Evolutionary conservation across 83 land plant genomes (phyloP), one percentile per base, ranked within the genome.

Genomic region (Diphasiastrum complanatum): DNA sequence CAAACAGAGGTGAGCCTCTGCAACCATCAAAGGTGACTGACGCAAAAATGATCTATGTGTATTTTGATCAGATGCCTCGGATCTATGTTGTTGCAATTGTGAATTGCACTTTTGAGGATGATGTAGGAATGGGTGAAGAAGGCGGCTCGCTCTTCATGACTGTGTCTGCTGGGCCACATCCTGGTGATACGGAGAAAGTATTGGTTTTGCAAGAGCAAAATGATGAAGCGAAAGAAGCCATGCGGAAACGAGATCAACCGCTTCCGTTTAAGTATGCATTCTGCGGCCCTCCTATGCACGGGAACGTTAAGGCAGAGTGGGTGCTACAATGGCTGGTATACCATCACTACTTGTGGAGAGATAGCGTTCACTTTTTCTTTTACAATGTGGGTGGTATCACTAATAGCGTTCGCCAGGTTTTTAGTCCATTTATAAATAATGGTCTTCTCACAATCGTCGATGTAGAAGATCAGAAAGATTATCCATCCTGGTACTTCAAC

Each of bases 211-310:
- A 25, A 16, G 64, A 61, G 50, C 29, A 45, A 6, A 29, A 25
- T 0, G 64, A 50, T 19, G 64, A 45, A 5, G 50, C 46, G 24
- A 25, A 45, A 10, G n/a, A 28, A 2, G 20, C 46, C 11, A 23
- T 18, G 31, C 29, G 24, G 4, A 47, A 16, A 16, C n/a, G n/a
- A n/a, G n/a, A n/a, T n/a, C n/a, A n/a, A n/a, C n/a, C n/a, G n/a
- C n/a, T n/a, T 19, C 64, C 64, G 10, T 30, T 31, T 35, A 64
- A 64, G 41, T 64, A 64, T 33, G 66, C 66, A 2, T 64, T 33
- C 24, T 64, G 66, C 23, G 66, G 66, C 2, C 66, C 66, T 31
- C 66, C 66, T 0, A 64, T 64, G 66, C 26, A 51, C 40, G 32
- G 37, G 33, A 1, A 29, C 1, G 43, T 64, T 53, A 28, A 50